Evolutionary conservation across 2,329 filamentous ascomycete genomes (phyloP).

Genomic region (Chaetothyriales sp.): DNA sequence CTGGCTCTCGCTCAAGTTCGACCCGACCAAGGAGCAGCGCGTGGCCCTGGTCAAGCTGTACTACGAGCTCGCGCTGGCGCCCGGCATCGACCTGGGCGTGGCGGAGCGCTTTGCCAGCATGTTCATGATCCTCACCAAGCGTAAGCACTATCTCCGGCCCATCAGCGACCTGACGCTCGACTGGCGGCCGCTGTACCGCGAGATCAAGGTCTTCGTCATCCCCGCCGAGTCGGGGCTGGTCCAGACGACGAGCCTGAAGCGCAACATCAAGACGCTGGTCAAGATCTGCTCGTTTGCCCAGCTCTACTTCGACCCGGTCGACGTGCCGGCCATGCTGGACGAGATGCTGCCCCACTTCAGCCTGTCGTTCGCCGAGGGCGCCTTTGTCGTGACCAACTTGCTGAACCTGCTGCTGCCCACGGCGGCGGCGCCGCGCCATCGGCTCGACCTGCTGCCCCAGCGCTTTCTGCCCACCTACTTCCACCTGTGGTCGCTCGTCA

Average conservation of each 20-base stretch:
- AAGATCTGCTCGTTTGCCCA: constrained; percentile 86
- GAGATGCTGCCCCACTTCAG: constrained; percentile 80
- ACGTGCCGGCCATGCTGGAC: constrained; percentile 67
- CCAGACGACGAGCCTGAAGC: constrained; percentile 48
- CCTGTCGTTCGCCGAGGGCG: constrained; percentile 80
- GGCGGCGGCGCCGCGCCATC: constrained; percentile 56
- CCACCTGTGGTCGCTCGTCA: constrained; percentile 89
- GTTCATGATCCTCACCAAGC: constrained; percentile 94
- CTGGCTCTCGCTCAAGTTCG: constrained; percentile 95
- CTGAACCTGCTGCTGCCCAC: constrained; percentile 84
- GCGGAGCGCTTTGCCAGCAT: constrained; percentile 90
- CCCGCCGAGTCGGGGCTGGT: constrained; percentile 62
- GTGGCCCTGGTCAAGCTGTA: constrained; percentile 79
- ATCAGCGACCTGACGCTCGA: constrained; percentile 81
- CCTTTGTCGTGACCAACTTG: constrained; percentile 80
- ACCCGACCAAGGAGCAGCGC: constrained; percentile 73
- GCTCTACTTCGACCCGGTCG: constrained; percentile 79
- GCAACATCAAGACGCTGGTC: constrained; percentile 59
- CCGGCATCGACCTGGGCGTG: constrained; percentile 67
- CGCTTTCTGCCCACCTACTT: constrained; percentile 89
- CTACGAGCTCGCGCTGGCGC: constrained; percentile 83
- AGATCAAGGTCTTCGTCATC: constrained; percentile 79
- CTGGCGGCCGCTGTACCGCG: constrained; percentile 85
- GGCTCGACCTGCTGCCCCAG: constrained; percentile 66
- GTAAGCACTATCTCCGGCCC: constrained; percentile 88